Percentiles rank a stretch among this genome's conserved stretches.
Conservation (phyloP, 2,329 filamentous ascomycete genomes). For the Venturia effusa region DNA sequence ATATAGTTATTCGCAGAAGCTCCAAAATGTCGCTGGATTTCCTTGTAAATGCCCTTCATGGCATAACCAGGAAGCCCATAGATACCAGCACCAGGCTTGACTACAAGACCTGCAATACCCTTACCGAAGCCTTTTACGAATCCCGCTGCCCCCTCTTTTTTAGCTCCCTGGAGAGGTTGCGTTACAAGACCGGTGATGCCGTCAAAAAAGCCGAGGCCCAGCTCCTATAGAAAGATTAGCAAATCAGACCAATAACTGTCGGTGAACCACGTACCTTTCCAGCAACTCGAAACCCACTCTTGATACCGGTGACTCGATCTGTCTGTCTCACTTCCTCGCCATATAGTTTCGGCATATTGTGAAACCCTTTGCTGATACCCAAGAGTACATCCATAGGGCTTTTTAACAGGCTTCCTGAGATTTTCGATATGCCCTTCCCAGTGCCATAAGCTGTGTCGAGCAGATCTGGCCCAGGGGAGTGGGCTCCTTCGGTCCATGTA, state of each 20-base stretch:
- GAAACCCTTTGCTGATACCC: conserved; percentile 73
- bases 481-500: neutral
- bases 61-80: conserved; percentile 64
- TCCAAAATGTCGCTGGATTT: conserved; percentile 60
- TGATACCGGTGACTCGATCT: conserved; percentile 67
- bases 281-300: conserved; percentile 66
- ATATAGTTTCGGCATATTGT: conserved; percentile 77
- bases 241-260: conserved; percentile 4
- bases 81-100: conserved; percentile 66
- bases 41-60: conserved; percentile 71
- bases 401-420: conserved; percentile 64
- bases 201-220: conserved; percentile 66
- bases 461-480: neutral
- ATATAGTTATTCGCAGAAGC: conserved; percentile 70
- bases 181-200: conserved; percentile 71
- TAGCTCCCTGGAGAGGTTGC: conserved; percentile 61
- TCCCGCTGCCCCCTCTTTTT: conserved; percentile 54
- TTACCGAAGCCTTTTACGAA: conserved; percentile 73
- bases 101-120: conserved; percentile 67
- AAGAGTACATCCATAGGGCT: conserved; percentile 79
- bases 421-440: conserved; percentile 56
- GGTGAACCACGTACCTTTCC: conserved; percentile 43
- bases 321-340: conserved; percentile 71
- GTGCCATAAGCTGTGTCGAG: conserved; percentile 54
- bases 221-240: conserved; percentile 38